These are phyloP conservation scores for Trichoderma sp. DNA, from an alignment of 2,329 filamentous ascomycete genomes.

Conservation along the genomic window DNA sequence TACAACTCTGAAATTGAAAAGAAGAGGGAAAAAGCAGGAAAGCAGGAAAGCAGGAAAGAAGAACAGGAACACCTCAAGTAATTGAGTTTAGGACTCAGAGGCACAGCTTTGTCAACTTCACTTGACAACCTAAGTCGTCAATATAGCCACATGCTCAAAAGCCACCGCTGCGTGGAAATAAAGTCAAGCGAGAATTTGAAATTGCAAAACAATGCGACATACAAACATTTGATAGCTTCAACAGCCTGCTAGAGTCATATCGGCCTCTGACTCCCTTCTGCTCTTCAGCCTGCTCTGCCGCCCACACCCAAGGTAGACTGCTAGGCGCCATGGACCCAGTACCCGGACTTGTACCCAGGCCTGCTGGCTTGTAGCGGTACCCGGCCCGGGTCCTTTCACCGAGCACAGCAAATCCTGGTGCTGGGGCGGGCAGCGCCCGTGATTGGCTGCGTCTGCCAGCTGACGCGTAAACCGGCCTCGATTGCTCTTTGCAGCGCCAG, in stretches of 20 bases:
- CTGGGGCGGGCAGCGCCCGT: constrained; percentile 28
- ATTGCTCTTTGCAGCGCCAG: constrained; percentile 22
- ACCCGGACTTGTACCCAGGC: constrained; percentile 25
- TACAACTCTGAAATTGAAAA: background rate
- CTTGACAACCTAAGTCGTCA: background rate
- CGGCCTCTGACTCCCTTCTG: background rate
- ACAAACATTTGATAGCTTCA: background rate
- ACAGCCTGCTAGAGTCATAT: background rate
- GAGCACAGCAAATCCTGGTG: constrained; percentile 34
- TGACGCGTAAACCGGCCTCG: constrained; percentile 47
- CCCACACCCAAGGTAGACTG: background rate
- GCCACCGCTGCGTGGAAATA: background rate
- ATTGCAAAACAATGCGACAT: background rate
- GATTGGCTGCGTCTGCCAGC: constrained; percentile 41
- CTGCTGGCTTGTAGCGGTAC: constrained; percentile 38
- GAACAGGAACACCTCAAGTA: background rate
- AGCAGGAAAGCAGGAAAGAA: background rate
- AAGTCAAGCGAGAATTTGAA: background rate
- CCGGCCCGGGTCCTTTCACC: constrained; percentile 28
- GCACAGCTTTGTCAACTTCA: background rate
- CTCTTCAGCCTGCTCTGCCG: background rate
- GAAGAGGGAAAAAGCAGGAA: background rate
- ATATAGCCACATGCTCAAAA: background rate
- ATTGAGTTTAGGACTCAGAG: background rate
- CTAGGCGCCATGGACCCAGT: background rate